phyloP scores from a whole-genome alignment of 2,329 filamentous ascomycete genomes.

The Talaromyces sp. region DNA sequence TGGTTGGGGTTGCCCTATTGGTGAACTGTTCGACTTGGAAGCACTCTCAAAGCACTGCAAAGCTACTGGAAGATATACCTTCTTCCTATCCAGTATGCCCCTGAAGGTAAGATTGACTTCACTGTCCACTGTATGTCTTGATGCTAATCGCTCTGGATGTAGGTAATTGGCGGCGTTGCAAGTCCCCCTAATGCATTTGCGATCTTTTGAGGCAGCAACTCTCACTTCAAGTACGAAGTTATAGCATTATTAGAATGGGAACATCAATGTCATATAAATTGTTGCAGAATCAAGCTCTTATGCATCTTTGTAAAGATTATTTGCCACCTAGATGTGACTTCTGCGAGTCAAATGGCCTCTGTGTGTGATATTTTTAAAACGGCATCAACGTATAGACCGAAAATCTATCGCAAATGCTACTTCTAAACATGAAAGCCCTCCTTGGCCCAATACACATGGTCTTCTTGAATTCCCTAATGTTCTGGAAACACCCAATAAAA shows the following conservation, averaged over 20 bases:
- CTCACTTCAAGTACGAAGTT: too few species aligned
- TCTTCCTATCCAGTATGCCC: background rate
- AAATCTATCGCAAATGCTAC: background rate
- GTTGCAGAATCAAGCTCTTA: background rate
- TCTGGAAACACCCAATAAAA: background rate
- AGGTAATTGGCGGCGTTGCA: background rate
- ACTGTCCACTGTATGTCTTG: background rate
- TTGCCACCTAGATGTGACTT: background rate
- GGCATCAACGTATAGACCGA: background rate
- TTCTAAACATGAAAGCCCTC: background rate
- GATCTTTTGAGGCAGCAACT: background rate
- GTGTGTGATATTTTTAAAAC: background rate
- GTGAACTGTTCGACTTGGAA: background rate
- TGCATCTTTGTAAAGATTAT: background rate
- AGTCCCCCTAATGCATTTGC: background rate
- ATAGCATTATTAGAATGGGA: too few species aligned
- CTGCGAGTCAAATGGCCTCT: background rate
- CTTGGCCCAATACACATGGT: background rate
- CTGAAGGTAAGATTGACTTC: background rate
- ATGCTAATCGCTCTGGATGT: background rate
- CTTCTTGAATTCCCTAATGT: background rate
- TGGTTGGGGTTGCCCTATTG: background rate
- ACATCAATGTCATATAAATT: background rate
- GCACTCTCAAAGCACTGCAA: background rate
- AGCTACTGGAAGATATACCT: background rate